Percentiles rank a stretch among this genome's conserved stretches.
Conservation (phyloP, 441 rosid species). For the Euphorbia corollata region DNA sequence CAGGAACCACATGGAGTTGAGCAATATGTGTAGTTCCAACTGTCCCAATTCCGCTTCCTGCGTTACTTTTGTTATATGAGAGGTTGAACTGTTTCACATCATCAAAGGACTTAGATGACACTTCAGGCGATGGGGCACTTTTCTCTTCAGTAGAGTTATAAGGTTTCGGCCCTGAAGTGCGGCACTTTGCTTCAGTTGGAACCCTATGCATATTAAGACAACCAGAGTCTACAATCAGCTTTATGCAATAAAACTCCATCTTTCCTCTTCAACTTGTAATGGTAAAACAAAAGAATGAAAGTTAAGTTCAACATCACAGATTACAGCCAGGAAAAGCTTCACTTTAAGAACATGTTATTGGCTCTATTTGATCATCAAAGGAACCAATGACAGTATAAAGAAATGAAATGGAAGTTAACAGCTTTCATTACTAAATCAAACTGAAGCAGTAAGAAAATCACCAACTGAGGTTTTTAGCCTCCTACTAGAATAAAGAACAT, state of each 20-base stretch:
- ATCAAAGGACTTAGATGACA: slow-evolving; percentile 24
- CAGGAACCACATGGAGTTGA: slow-evolving; percentile 43
- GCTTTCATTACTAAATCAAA: not conserved
- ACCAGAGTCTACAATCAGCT: not conserved
- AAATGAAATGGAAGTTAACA: not conserved
- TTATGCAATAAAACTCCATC: not conserved
- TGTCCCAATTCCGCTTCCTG: slow-evolving; percentile 29
- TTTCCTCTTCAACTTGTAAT: not conserved
- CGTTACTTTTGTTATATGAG: slow-evolving; percentile 36
- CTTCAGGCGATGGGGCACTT: slow-evolving; percentile 25
- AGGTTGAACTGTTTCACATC: slow-evolving; percentile 39
- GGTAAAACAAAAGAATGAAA: too few species aligned
- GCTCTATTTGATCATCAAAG: not conserved
- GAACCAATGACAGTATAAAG: not conserved
- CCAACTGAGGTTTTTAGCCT: not conserved
- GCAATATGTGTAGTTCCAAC: slow-evolving; percentile 40
- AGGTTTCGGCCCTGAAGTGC: slow-evolving; percentile 21
- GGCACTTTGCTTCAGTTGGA: slow-evolving; percentile 28
- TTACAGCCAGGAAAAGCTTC: not conserved
- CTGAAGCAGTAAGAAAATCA: not conserved
- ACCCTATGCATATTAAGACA: slow-evolving; percentile 31
- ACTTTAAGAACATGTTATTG: not conserved
- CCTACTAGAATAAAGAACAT: not conserved
- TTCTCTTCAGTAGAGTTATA: slow-evolving; percentile 22
- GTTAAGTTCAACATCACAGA: not conserved